Base-by-base conservation (phyloP, 2,329 filamentous ascomycete species). In the Thelonectria olida region DNA sequence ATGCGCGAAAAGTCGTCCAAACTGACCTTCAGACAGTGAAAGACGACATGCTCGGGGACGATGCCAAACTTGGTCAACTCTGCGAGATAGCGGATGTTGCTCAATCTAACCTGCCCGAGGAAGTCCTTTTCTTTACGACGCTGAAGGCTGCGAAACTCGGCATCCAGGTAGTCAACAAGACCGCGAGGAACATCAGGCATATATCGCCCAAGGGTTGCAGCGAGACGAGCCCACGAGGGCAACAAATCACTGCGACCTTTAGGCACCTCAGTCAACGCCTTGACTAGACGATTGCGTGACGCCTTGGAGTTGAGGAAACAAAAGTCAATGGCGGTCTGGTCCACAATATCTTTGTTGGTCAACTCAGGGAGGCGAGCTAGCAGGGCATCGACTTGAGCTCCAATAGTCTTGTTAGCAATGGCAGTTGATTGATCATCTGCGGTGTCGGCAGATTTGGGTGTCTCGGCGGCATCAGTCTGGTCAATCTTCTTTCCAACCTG, bases 281-380 rank as follows among this genome's bases (percentile, higher is more conserved):
- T 98, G 74, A 98, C 85, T 2, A 99, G 85, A 49, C 96, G 88
- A 75, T 99, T 99, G 28, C 96, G 89, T 1, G 96, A 99, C 9
- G 96, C 96, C 74, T 99, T 99, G 1, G 96, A 99, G 76, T 99
- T 99, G 61, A 99, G 83, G 73, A 97, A 99, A 79, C 96, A 98
- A 74, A 99, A 99, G 73, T 98, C 95, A 63, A 97, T 91, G 7
- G 96, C 96, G 47, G 92, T 89, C 75, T 97, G 90, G 73, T 99
- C 96, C 55, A 97, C 92, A 51, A 89, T 83, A 51, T 99, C 96
- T 74, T 97, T 98, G 72, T 87, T 95, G 36, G 92, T 95, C 53
- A 99, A 82, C 63, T 98, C 95, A 0, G 94, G 93, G n/a, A 99
- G 84, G 20, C 93, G 90, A 20, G 93, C 86, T 27, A 99, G 82